Evolutionary conservation across 345 rosid genomes (phyloP).

Genomic region (Psidium guajava): DNA sequence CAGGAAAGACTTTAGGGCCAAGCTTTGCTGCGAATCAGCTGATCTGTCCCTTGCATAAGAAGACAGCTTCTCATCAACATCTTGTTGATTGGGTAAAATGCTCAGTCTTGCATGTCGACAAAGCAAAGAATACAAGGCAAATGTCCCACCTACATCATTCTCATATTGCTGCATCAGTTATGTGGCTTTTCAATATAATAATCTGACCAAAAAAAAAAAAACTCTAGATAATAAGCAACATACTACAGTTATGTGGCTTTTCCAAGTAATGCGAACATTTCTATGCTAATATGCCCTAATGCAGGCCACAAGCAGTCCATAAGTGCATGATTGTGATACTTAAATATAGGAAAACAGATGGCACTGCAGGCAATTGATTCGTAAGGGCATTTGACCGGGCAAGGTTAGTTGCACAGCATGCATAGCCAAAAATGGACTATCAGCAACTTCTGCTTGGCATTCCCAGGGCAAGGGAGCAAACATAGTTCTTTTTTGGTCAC

Average conservation of each 20-base stretch:
- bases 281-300: background rate
- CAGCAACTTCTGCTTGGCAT: background rate
- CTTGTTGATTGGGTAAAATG: slow-evolving; percentile 78
- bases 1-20: slow-evolving; percentile 38
- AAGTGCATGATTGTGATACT: background rate
- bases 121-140: slow-evolving; percentile 84
- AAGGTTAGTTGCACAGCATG: background rate
- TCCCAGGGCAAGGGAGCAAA: background rate
- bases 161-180: background rate
- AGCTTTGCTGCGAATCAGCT: slow-evolving; percentile 35
- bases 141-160: slow-evolving; percentile 61
- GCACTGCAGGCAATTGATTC: background rate
- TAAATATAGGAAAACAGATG: background rate
- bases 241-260: no score
- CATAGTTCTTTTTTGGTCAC: background rate
- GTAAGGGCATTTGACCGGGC: background rate
- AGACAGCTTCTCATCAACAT: slow-evolving; percentile 62
- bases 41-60: slow-evolving; percentile 37
- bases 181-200: background rate
- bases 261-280: background rate
- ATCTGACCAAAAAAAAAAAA: no score
- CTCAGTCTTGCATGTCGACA: slow-evolving; percentile 67
- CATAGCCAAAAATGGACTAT: background rate
- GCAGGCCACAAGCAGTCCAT: background rate
- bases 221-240: background rate